Evolutionary conservation across 2,329 filamentous ascomycete species (phyloP).

Genomic region (Xylariomycetidae sp.): DNA sequence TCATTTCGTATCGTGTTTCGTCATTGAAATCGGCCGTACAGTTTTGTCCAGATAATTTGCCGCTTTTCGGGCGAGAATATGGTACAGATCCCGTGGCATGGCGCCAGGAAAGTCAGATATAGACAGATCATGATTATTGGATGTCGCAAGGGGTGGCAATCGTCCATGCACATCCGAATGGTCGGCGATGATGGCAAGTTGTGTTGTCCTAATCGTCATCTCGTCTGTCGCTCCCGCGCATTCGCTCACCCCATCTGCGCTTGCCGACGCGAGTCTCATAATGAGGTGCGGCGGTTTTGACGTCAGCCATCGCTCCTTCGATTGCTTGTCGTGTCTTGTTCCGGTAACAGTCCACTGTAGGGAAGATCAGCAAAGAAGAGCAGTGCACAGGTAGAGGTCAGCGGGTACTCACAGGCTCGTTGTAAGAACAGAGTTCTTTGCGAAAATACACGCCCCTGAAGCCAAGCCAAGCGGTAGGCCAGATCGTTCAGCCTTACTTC

Average conservation of each 20-base stretch:
- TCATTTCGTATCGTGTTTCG: too few species aligned
- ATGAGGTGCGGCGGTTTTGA: constrained; percentile 70
- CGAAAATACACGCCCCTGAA: constrained; percentile 87
- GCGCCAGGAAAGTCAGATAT: too few species aligned
- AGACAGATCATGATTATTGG: too few species aligned
- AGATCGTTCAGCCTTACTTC: constrained; percentile 91
- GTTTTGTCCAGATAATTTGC: too few species aligned
- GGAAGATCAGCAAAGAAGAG: constrained; percentile 7
- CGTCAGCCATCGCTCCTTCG: constrained; percentile 71
- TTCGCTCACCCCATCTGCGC: constrained; percentile 63
- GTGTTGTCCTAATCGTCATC: constrained; percentile 31
- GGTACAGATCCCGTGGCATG: too few species aligned
- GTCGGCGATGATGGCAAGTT: too few species aligned
- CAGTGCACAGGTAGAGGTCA: too few species aligned
- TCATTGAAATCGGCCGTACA: too few species aligned
- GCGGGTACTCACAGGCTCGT: constrained; percentile 69
- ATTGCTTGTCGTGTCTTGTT: constrained; percentile 52
- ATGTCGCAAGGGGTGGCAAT: too few species aligned
- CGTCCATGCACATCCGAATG: too few species aligned
- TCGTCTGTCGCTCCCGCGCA: constrained; percentile 33
- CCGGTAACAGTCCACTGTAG: constrained; percentile 83
- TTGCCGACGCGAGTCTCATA: constrained; percentile 88
- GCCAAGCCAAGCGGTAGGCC: constrained; percentile 94
- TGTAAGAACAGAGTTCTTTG: constrained; percentile 84
- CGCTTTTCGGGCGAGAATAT: too few species aligned